Evolutionary conservation across 768 basidiomycete genomes (phyloP).

Genomic region (Phlegmacium glaucopus): DNA sequence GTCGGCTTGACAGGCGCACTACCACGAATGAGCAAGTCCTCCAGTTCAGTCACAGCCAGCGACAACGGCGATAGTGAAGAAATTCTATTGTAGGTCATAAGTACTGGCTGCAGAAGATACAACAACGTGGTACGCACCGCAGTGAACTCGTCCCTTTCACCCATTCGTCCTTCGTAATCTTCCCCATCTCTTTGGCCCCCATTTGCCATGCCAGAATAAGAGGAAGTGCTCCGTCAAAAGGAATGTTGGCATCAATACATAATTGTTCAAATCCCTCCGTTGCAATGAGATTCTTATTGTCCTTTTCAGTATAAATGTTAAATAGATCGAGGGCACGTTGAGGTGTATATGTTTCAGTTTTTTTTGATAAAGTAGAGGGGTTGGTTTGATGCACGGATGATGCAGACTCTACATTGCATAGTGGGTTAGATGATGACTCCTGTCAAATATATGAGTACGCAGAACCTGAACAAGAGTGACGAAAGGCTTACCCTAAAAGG

Average conservation of each 20-base stretch:
- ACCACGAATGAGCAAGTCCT: constrained; percentile 54
- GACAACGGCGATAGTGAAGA: constrained; percentile 47
- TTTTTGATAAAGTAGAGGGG: constrained; percentile 18
- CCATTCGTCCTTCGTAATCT: constrained; percentile 70
- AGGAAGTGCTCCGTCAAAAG: constrained; percentile 70
- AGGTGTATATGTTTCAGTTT: constrained; percentile 38
- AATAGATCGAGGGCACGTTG: constrained; percentile 56
- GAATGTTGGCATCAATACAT: constrained; percentile 65
- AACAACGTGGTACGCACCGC: constrained; percentile 26
- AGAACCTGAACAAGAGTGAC: background rate
- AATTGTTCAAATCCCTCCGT: constrained; percentile 71
- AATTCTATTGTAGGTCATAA: constrained; percentile 17
- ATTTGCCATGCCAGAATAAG: constrained; percentile 77
- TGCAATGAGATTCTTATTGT: constrained; percentile 57
- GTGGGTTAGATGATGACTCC: constrained; percentile 10
- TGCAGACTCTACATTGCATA: background rate
- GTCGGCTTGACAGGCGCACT: constrained; percentile 37
- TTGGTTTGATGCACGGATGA: constrained; percentile 2
- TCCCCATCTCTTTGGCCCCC: constrained; percentile 68
- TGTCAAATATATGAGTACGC: background rate
- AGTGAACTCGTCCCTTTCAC: constrained; percentile 43
- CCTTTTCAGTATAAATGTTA: constrained; percentile 53
- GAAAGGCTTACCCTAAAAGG: constrained; percentile 19
- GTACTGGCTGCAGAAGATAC: background rate
- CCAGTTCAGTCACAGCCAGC: constrained; percentile 54